Evolutionary conservation across 2,329 filamentous ascomycete genomes (phyloP).

Genomic region (Alternaria infectoria): DNA sequence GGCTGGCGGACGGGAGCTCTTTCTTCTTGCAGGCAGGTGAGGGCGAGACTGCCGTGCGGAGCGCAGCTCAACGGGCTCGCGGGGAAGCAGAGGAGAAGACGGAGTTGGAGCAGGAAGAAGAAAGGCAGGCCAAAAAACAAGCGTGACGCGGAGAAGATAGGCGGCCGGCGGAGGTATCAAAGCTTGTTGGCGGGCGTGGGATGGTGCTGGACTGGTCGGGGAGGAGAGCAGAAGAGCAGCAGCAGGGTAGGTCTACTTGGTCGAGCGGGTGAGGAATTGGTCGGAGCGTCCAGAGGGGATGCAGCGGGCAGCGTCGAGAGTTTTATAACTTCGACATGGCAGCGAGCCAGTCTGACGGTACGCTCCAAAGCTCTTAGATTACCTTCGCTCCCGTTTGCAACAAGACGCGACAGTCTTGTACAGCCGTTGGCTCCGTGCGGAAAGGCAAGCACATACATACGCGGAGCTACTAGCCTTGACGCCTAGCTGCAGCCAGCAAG

Average conservation of each 20-base stretch:
- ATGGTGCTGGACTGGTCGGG: slow-evolving; percentile 12
- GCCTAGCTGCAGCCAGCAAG: slow-evolving; percentile 27
- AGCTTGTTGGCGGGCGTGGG: neutral
- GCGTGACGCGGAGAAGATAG: neutral
- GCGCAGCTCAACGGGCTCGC: slow-evolving; percentile 13
- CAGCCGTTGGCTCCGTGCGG: slow-evolving; percentile 49
- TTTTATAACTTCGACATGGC: slow-evolving; percentile 49
- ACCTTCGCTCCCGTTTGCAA: slow-evolving; percentile 51
- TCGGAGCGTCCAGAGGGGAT: slow-evolving; percentile 38
- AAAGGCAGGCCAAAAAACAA: neutral
- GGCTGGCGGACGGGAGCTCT: slow-evolving; percentile 29
- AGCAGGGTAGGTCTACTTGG: slow-evolving; percentile 16
- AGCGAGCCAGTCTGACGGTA: slow-evolving; percentile 45
- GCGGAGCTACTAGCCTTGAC: slow-evolving; percentile 37
- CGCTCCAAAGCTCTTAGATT: slow-evolving; percentile 49
- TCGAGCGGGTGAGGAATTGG: slow-evolving; percentile 28
- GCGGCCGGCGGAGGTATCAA: neutral
- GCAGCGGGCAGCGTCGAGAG: slow-evolving; percentile 40
- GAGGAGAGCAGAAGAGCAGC: slow-evolving; percentile 16
- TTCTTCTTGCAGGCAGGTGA: slow-evolving; percentile 19
- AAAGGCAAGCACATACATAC: slow-evolving; percentile 46
- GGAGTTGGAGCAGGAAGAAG: neutral
- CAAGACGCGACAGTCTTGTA: slow-evolving; percentile 49
- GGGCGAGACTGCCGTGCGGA: slow-evolving; percentile 14
- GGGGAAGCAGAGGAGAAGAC: neutral